Base-by-base conservation (phyloP, 2,329 filamentous ascomycete species). In the Rhytidhysteron rufulum region DNA sequence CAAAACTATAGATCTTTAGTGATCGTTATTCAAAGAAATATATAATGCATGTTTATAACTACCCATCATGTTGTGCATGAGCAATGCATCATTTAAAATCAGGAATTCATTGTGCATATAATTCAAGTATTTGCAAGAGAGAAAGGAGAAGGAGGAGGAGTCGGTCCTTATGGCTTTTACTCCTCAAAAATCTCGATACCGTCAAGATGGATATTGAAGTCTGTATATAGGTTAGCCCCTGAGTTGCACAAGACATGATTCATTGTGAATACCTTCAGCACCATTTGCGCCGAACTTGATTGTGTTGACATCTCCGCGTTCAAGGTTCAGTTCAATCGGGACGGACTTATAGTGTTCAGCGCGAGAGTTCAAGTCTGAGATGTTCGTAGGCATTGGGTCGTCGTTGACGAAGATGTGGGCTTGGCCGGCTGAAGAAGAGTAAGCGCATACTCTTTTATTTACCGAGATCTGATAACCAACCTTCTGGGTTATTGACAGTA, bases 351-450 rank as follows among this genome's bases (percentile, higher is more conserved):
- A 61, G 36, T 57, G 63, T 13, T 65, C 65, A 13, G 65, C 65
- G 11, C 62, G 56, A 5, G 55, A 60, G 46, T 69, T 69, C 21
- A 67, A 43, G 27, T 50, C 48, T 10, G 64, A 66, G 33, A 69
- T 54, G 43, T 67, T 68, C 17, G 61, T 54, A 4, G 62, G 46
- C 24, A 27, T 27, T 4, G 50, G 46, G 31, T 58, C 51, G 15
- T 62, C 55, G 31, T 69, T 69, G 31, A 68, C 53, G 11, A 46
- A 48, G 16, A 69, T 54, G 33, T 64, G 55, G 3, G 60, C 63
- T 38, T 66, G 57, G 17, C 60, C 62, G 2, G 22, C 24, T 27
- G 24, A n/a, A n/a, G n/a, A n/a, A n/a, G n/a, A n/a, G n/a, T n/a
- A n/a, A n/a, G n/a, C n/a, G n/a, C n/a, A n/a, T n/a, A n/a, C n/a